Base-by-base conservation (phyloP, 768 basidiomycete genomes). In the Amanita muscaria region DNA sequence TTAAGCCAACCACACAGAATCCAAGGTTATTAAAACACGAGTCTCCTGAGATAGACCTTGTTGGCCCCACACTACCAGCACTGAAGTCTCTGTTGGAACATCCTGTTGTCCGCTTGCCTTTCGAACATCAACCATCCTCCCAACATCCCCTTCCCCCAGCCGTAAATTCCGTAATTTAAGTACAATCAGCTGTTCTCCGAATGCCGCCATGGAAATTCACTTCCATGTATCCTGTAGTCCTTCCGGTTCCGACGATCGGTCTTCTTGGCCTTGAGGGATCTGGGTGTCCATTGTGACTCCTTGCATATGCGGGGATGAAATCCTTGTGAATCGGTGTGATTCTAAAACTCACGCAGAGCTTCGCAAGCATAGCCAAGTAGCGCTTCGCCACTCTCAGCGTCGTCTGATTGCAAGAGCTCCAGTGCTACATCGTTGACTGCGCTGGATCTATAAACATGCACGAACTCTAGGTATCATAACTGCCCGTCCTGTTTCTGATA, bases 1-100 rank as follows among this genome's bases (percentile, higher is more conserved):
- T 96, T 3, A 67, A 74, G 22, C 82, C 83, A 9, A 58, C 66
- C 16, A 60, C 64, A 11, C 69, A 71, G 27, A 53, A 60, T 37
- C 56, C 57, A 3, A 51, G 93, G 46, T 56, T 97, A 8, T 67
- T 99, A 27, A 87, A 85, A 61, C 89, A 93, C 44, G 94, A 99
- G 57, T 74, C 77, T 0, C 75, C 81, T 3, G 80, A 83, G 23
- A 68, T 82, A 19, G 91, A 93, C 62, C 64, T 91, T 4, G 83
- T 82, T 33, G 83, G 83, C 2, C 84, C 88, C 1, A 86, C 83
- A 0, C 66, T 99, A 1, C 83, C 88, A 0, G 74, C 82, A 14
- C 68, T 97, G 48, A 96, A 92, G 64, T 59, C 69, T 1, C 61
- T 97, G 33, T 68, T 92, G 12, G 78, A 81, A 35, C 63, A 75